Evolutionary conservation across 202 grass and related monocot species (phyloP), one percentile per base, ranked within the genome.

Genomic region (Schoenoplectus triqueter): DNA sequence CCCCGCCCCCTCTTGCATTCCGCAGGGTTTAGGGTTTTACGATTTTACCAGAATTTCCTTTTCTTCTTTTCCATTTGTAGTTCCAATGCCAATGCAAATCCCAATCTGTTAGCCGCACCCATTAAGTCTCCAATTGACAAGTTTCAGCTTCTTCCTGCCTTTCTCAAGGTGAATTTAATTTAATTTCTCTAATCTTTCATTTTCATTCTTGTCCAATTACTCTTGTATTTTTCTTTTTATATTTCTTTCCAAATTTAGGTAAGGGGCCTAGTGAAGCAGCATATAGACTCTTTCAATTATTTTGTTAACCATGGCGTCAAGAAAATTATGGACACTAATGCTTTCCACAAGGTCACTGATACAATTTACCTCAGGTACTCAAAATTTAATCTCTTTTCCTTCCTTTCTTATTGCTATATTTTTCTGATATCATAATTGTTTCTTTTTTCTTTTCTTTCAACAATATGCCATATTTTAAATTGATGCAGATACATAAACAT

Each of bases 251-350:
- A n/a, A 46, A 54, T 83, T 49, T 85, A 97, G 94, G 91, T 93
- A 42, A 88, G 95, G 73, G 95, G 95, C 3, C 88, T 95, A 6
- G 93, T 98, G 64, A 98, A 98, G 84, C 89, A 92, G 67, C 93
- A 94, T 83, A 88, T 98, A 9, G 90, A 98, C 73, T 98, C 93
- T 1, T 98, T 94, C 83, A 94, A 98, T 86, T 98, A 95, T 68
- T 95, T 98, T 83, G 83, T 92, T 67, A 91, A 87, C 46, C 85
- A 73, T 64, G 96, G 86, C 42, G 95, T 98, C 57, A 92, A 66
- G 89, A 92, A 98, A 9, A 95, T 95, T 14, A 56, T 95, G 84
- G n/a, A 88, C 11, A 88, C 96, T 49, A 98, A 95, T 81, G 83
- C 83, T 60, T 64, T 80, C 3, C 86, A 92, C 13, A 92, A 88